Base-by-base conservation (phyloP, 2,329 filamentous ascomycete species). In the Hirsutella thompsonii region DNA sequence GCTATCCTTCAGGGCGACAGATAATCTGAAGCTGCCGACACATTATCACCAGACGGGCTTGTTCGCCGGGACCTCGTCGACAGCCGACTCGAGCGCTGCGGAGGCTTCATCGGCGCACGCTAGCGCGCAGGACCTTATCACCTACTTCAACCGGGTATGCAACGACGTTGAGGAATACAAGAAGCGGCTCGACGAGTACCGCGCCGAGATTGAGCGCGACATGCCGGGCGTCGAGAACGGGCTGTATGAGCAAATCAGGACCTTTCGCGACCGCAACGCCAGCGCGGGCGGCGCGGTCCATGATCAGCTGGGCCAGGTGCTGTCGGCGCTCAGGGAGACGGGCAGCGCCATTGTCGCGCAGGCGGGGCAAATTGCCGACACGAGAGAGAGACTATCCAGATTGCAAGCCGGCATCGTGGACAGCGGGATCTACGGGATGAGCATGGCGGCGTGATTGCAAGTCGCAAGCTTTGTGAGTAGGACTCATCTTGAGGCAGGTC, bases 1-100 rank as follows among this genome's bases (percentile, higher is more conserved):
- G 48, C 70, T 86, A 41, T 76, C 76, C 45, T 84, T 86, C 66
- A 76, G 80, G 43, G 80, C 81, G 19, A 76, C 85, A 26, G 80
- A 87, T 52, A 85, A 85, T 53, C 68, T 88, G 41, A 79, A 81
- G 50, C 67, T 89, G 14, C 84, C 85, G 3, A 60, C 64, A 13
- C 69, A 72, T 50, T 73, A 72, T 48, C 69, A 73, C 48, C 63
- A 66, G 40, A 66, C 64, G 0, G 63, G 64, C 11, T 61, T 68
- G 2, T 67, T 66, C 32, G 62, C 62, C 11, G 61, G 57, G 20
- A 47, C 57, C 9, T 41, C 55, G 3, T 50, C 57, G 2, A 42
- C 54, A 2, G 45, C 51, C 9, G 52, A 56, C 36, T 46, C 59
- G 4, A 54, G 49, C 32, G 51, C 53, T 10, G 46, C 52, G 29